Base-by-base conservation (phyloP, 2,329 filamentous ascomycete species). In the Penicillium expansum region DNA sequence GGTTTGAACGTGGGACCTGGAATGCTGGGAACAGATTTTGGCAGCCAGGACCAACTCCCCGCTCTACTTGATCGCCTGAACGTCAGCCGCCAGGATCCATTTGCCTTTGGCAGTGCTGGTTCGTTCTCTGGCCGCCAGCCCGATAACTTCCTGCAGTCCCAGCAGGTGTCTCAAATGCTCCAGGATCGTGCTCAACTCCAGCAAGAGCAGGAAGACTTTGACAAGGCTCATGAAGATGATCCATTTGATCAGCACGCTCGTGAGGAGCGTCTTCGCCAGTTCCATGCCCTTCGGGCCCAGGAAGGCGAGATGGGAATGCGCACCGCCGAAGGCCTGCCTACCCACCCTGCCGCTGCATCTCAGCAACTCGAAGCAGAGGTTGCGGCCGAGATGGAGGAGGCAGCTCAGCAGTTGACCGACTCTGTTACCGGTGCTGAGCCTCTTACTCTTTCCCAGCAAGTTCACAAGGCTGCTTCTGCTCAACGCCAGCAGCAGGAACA, bases 381-480 rank as follows among this genome's bases (percentile, higher is more conserved):
- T 29, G 47, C 59, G 35, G 52, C 59, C 29, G 48, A 57, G 20
- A 56, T 52, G 42, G 61, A 65, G 37, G 65, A 73, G 44, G 62
- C 60, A 18, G 60, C 61, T n/a, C 59, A 64, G n/a, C 64, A 69
- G 49, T 60, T 61, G 43, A 56, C 55, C 10, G 56, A 56, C 45
- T 48, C 66, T 55, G 49, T 52, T 41, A 48, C 55, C 48, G 62
- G 64, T 48, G 72, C 75, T 35, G 76, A 78, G 48, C 80, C 85
- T 20, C 80, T 92, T 14, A 92, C 90, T 45, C 77, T 95, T 53
- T 92, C 90, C 5, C 87, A 96, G 71, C 90, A 93, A 73, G 90
- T 94, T 0, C 89, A 92, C 74, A 89, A 92, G 74, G 87, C 91
- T 33, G 78, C 74, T 63, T 73, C 74, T 41, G 75, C 75, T 38